Conservation (phyloP, 2,329 filamentous ascomycete species). For the Chrysoporthe puriensis region DNA sequence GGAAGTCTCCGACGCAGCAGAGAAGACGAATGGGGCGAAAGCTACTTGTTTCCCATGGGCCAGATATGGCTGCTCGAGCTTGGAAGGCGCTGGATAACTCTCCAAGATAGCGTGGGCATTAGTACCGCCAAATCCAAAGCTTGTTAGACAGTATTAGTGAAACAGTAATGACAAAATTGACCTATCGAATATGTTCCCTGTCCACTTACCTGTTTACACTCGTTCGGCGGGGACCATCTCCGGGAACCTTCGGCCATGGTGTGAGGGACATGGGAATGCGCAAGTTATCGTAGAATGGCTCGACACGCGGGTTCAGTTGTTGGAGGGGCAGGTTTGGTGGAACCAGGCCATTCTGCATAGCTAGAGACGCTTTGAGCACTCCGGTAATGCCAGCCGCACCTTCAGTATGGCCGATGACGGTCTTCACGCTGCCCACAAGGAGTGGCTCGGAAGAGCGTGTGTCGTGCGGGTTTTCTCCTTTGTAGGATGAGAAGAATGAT, state of each 20-base stretch:
- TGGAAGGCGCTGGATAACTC: not conserved
- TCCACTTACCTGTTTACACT: constrained; percentile 18
- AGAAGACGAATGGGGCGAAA: constrained; percentile 35
- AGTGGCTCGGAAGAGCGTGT: constrained; percentile 10
- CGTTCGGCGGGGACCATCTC: not conserved
- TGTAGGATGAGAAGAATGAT: constrained; percentile 30
- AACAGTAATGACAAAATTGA: too few species aligned
- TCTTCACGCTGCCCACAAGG: constrained; percentile 32
- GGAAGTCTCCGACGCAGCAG: constrained; percentile 38
- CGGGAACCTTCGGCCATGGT: not conserved
- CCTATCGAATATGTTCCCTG: too few species aligned
- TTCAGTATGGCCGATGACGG: constrained; percentile 41
- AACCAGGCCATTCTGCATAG: constrained; percentile 40
- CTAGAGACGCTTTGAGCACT: constrained; percentile 42
- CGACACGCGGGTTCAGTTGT: constrained; percentile 39
- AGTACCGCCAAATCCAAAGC: constrained; percentile 32
- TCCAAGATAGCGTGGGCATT: constrained; percentile 21
- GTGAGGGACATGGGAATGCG: constrained; percentile 11
- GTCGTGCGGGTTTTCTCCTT: too few species aligned
- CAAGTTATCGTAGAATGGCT: constrained; percentile 35
- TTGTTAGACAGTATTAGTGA: not conserved
- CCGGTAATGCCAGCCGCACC: constrained; percentile 40
- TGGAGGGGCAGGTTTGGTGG: constrained; percentile 43
- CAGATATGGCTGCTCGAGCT: too few species aligned
- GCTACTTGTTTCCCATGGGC: not conserved